Evolutionary conservation across 1,284 basidiomycete species (phyloP).

Genomic region (Bondarzewia mesenterica): DNA sequence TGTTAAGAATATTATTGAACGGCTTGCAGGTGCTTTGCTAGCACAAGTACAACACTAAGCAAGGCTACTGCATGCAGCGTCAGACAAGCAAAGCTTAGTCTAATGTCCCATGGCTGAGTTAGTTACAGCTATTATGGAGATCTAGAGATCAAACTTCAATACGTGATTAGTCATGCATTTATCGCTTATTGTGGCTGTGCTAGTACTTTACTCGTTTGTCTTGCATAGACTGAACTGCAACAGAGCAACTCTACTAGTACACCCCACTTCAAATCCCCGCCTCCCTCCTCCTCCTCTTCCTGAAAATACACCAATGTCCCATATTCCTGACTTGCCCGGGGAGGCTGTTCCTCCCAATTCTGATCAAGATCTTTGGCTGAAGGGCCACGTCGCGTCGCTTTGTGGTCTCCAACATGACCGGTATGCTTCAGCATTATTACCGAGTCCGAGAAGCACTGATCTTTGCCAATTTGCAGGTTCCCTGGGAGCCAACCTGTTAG

Average conservation of each 20-base stretch:
- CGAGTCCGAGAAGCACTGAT: slow-evolving; percentile 1
- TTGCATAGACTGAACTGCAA: too few species aligned
- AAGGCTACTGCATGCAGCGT: too few species aligned
- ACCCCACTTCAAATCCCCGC: not conserved
- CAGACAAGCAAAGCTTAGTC: too few species aligned
- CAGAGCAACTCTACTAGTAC: not conserved
- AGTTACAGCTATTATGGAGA: too few species aligned
- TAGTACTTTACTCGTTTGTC: too few species aligned
- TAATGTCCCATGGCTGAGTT: too few species aligned
- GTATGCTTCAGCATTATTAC: slow-evolving; percentile 24
- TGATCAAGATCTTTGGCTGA: slow-evolving; percentile 56
- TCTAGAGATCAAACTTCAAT: too few species aligned
- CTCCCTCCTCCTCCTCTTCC: not conserved
- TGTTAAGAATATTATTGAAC: too few species aligned
- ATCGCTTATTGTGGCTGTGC: too few species aligned
- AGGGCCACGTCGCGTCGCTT: slow-evolving; percentile 50
- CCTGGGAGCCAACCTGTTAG: slow-evolving; percentile 93
- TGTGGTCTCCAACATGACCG: slow-evolving; percentile 56
- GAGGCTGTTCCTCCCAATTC: slow-evolving; percentile 43
- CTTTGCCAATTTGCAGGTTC: slow-evolving; percentile 40
- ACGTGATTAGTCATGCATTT: too few species aligned
- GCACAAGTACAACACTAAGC: too few species aligned
- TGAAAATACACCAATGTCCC: slow-evolving; percentile 35
- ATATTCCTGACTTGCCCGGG: slow-evolving; percentile 62
- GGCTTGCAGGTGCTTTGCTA: too few species aligned